These are phyloP conservation scores for Gossypium lobatum DNA, from an alignment of 441 rosid species.

Conservation along the genomic window DNA sequence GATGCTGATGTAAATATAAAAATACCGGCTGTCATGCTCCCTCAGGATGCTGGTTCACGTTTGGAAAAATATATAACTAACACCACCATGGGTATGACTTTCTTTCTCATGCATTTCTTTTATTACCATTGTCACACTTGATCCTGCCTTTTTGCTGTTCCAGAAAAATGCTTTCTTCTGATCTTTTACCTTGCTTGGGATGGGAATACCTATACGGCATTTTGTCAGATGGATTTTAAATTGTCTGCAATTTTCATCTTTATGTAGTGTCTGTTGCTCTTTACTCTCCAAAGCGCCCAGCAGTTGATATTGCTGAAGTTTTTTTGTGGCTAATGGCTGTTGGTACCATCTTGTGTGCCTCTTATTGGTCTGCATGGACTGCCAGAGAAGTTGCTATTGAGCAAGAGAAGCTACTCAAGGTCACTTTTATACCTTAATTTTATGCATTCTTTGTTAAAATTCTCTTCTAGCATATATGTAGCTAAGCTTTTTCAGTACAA, in stretches of 20 bases:
- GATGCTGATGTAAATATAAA: slow-evolving; percentile 34
- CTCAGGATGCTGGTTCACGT: slow-evolving; percentile 46
- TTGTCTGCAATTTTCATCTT: slow-evolving; percentile 7
- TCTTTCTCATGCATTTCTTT: slow-evolving; percentile 12
- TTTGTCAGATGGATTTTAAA: not conserved
- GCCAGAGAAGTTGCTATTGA: slow-evolving; percentile 54
- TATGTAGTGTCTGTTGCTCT: slow-evolving; percentile 39
- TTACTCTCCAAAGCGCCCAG: slow-evolving; percentile 49
- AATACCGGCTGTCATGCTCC: slow-evolving; percentile 50
- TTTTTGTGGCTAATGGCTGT: slow-evolving; percentile 61
- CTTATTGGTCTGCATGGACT: slow-evolving; percentile 53
- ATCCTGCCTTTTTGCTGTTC: slow-evolving; percentile 10
- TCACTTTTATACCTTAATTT: slow-evolving; percentile 16
- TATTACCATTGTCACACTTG: not conserved
- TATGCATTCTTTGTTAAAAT: not conserved
- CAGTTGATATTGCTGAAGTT: slow-evolving; percentile 49
- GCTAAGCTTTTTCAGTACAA: not conserved
- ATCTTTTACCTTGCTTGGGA: not conserved
- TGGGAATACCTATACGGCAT: not conserved
- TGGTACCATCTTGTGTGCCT: slow-evolving; percentile 44
- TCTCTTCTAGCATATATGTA: not conserved
- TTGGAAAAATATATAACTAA: slow-evolving; percentile 28
- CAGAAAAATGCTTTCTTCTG: slow-evolving; percentile 5
- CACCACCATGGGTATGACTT: slow-evolving; percentile 27
- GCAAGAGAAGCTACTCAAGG: slow-evolving; percentile 49